Evolutionary conservation across 1,139 yeast genomes (phyloP), one percentile per base, ranked within the genome.

Genomic region (Yamadazyma oceani): DNA sequence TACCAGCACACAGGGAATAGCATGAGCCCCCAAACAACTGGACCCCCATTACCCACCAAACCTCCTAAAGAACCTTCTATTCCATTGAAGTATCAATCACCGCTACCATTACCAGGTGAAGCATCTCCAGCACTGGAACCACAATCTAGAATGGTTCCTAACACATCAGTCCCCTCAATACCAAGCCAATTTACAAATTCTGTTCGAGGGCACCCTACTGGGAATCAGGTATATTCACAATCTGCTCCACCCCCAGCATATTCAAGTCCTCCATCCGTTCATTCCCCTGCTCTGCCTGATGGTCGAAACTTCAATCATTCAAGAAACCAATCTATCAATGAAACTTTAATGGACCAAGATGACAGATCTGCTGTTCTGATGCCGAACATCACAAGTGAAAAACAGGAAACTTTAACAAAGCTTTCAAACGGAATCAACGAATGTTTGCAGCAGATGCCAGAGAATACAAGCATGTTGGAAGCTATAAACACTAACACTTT

Each of bases 41-140:
- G 49, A 16, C 42, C 44, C 13, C 43, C 46, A 14, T 17, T 45
- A 13, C 49, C 48, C 5, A 25, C 30, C 3, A 44, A 38, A 17
- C 44, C 42, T 21, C 31, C 33, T 7, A 34, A 27, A 10, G 10
- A 17, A 15, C 23, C 43, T 12, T 14, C 22, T 11, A 36, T 59
- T 10, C 71, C 71, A 2, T 41, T 54, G 26, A 62, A 60, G 36
- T 66, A 66, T 45, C 66, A 55, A 39, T 37, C 55, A 1, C 71
- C 73, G 6, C 50, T 64, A 17, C 68, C 73, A 1, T 47, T 66
- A 29, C 70, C 75, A 32, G 31, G 35, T 38, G 42, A 31, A 23
- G 13, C 12, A 22, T 10, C 33, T 16, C 28, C n/a, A 26, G 9
- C n/a, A 16, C 28, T 16, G n/a, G 13, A 11, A n/a, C 26, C 5